Evolutionary conservation across 495 filamentous ascomycete genomes (phyloP).

Genomic region (Bacidia rubella): DNA sequence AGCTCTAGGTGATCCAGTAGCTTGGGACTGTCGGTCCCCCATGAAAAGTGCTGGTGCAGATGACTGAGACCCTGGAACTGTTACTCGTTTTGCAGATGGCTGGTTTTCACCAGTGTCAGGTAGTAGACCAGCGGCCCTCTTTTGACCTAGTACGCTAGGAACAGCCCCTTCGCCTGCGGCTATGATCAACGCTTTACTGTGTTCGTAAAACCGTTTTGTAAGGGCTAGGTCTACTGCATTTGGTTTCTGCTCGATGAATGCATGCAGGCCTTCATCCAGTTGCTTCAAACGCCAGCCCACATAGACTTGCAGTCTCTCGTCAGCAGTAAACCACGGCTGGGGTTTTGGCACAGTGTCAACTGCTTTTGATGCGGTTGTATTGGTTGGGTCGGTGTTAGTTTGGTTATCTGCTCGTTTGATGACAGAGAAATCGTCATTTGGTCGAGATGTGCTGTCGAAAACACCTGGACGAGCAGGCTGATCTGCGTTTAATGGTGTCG

Average conservation of each 20-base stretch:
- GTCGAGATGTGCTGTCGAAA: neutral
- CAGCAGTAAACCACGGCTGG: neutral
- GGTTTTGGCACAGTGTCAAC: neutral
- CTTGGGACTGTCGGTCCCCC: neutral
- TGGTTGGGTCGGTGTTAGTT: no score
- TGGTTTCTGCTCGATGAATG: neutral
- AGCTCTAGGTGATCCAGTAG: neutral
- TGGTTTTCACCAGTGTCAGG: neutral
- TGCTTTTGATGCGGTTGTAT: neutral
- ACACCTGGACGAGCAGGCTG: neutral
- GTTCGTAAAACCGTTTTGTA: neutral
- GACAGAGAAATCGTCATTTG: neutral
- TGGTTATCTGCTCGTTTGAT: neutral
- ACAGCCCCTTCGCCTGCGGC: neutral
- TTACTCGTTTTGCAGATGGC: neutral
- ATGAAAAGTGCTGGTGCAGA: neutral
- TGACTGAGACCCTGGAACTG: neutral
- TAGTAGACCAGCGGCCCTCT: neutral
- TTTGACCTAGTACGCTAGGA: neutral
- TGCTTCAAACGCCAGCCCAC: constrained; percentile 3
- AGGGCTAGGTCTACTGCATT: neutral
- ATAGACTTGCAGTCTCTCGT: neutral
- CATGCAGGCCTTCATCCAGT: constrained; percentile 1
- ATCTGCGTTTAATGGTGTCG: neutral
- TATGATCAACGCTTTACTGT: neutral